These are phyloP conservation scores for Lachancea lanzarotensis DNA, from an alignment of 805 yeast species.

Conservation along the genomic window DNA sequence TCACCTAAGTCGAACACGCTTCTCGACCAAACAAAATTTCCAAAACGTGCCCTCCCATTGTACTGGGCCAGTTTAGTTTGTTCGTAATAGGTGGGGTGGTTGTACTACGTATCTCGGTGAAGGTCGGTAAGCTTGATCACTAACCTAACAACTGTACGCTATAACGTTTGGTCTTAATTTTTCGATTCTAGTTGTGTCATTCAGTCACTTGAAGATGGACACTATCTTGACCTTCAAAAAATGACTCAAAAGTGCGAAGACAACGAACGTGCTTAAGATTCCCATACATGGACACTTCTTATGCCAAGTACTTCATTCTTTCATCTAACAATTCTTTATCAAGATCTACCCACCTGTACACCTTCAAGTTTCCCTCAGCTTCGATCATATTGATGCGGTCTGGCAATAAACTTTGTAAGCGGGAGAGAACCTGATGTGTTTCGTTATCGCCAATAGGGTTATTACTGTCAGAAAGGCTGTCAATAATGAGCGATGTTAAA, in stretches of 20 bases:
- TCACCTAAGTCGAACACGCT: too few species aligned
- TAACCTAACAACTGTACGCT: too few species aligned
- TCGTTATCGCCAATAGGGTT: constrained; percentile 29
- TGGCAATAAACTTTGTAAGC: constrained; percentile 15
- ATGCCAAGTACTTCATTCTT: constrained; percentile 1
- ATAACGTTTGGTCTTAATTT: too few species aligned
- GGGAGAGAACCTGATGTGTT: constrained; percentile 20
- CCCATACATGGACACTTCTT: not conserved
- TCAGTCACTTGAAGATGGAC: too few species aligned
- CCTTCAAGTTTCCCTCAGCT: constrained; percentile 26
- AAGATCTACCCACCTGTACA: constrained; percentile 25
- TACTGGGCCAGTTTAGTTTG: too few species aligned
- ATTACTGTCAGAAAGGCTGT: constrained; percentile 28
- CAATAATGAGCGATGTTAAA: constrained; percentile 24
- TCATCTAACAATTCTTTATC: constrained; percentile 11
- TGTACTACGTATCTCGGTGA: too few species aligned
- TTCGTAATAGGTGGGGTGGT: too few species aligned
- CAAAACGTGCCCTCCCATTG: too few species aligned
- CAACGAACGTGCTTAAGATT: too few species aligned
- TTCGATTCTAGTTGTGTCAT: too few species aligned
- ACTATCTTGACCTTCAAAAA: not conserved
- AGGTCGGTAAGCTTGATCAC: too few species aligned
- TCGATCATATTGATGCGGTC: constrained; percentile 15
- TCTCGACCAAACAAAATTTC: too few species aligned
- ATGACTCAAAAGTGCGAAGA: not conserved